Evolutionary conservation across 2,329 filamentous ascomycete genomes (phyloP), one percentile per base, ranked within the genome.

Genomic region (Capronia epimyces): DNA sequence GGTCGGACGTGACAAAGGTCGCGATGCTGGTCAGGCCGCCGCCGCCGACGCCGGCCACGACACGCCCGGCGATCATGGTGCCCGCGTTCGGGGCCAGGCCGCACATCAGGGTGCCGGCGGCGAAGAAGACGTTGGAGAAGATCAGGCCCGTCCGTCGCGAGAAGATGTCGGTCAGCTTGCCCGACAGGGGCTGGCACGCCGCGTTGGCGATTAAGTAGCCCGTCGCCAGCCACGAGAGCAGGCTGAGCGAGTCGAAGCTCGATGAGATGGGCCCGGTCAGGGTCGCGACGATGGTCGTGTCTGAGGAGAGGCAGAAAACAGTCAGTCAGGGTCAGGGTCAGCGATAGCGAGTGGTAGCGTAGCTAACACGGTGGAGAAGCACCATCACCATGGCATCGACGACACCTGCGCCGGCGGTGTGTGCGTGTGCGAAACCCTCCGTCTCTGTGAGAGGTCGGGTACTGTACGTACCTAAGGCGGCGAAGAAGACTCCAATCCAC

Each of bases 131-230:
- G 65, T 93, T 93, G 59, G 84, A 87, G 55, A 91, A 83, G 9
- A 94, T 73, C 2, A 95, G 71, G 0, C 89, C 89, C 0, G 84
- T 82, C 0, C 87, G 80, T 3, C 89, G 81, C 9, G 86, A 86
- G 63, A 93, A 93, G 43, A 95, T 93, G 65, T 95, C 90, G 0
- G 89, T 95, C 53, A 95, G 68, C 3, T 89, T 82, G 4, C 90
- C 90, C 7, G 86, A 89, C 16, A 95, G 77, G 10, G 89, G 89
- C 66, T 95, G 89, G 62, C 82, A 87, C 0, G 88, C 88, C 1
- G 89, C 86, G 66, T 91, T 95, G 59, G 89, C 85, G 62, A 95
- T 89, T 22, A 95, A 78, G 65, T 95, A 95, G 16, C 87, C 84
- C 0, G 87, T 86, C 0, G 88, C 89, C 6, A 95, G 81, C 89